A percentile compares a stretch with the other conserved stretches of the same genome.
phyloP scores from a whole-genome alignment of 768 basidiomycete genomes.

The Russula abietina region DNA sequence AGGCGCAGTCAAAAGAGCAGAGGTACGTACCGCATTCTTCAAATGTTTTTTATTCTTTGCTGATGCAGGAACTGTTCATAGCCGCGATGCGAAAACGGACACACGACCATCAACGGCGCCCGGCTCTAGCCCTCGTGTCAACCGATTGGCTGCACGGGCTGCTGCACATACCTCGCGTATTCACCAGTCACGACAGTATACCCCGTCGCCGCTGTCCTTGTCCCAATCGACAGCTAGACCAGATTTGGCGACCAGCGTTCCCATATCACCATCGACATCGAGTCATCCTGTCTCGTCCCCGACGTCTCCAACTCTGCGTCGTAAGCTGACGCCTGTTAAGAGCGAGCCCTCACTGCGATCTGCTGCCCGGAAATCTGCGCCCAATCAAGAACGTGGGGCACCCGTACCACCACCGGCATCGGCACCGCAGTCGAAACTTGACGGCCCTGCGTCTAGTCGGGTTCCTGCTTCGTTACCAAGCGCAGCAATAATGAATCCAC shows the following conservation, averaged over 20 bases:
- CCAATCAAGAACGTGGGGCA: conserved; percentile 2
- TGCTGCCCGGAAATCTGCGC: background rate
- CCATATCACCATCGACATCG: background rate
- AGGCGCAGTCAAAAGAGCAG: conserved; percentile 12
- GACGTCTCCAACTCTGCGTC: conserved; percentile 9
- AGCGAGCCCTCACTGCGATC: conserved; percentile 16
- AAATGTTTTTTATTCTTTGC: background rate
- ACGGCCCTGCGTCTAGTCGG: background rate
- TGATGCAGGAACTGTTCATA: background rate
- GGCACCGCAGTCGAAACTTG: background rate
- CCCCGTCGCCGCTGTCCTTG: conserved; percentile 24
- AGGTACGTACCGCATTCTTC: conserved; percentile 23
- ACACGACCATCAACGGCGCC: conserved; percentile 7
- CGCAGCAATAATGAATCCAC: background rate
- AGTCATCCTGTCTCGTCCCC: background rate
- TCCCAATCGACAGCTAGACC: background rate
- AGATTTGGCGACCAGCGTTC: background rate
- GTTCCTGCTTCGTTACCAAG: background rate
- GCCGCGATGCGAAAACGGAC: background rate
- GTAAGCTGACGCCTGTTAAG: conserved; percentile 4
- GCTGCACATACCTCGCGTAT: conserved; percentile 14
- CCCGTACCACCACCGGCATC: background rate
- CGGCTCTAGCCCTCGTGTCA: background rate
- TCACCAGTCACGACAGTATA: conserved; percentile 21
- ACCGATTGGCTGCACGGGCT: conserved; percentile 2